phyloP scores from a whole-genome alignment of 2,329 filamentous ascomycete genomes.

The Byssoonygena ceratinophila region DNA sequence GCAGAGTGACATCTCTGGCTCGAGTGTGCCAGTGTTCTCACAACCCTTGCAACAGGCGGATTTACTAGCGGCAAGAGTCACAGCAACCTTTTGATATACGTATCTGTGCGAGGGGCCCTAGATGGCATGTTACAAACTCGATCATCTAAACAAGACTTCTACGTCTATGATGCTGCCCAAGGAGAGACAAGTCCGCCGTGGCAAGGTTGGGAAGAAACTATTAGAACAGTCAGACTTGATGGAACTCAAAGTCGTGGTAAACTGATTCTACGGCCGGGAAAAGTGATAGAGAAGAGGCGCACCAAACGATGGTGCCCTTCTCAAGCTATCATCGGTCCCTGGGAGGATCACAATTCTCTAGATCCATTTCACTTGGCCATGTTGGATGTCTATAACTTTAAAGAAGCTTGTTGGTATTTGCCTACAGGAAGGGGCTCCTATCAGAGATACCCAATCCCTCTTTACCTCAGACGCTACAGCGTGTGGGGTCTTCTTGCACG shows the following conservation, averaged over 20 bases:
- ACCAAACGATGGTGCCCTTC: not conserved
- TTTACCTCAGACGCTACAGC: not conserved
- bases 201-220: no score
- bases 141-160: not conserved
- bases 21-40: not conserved
- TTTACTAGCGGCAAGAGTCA: not conserved
- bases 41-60: not conserved
- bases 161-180: no score
- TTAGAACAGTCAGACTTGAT: no score
- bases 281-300: no score
- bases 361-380: not conserved
- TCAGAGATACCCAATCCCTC: not conserved
- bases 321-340: not conserved
- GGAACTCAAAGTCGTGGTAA: no score
- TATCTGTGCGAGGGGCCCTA: not conserved
- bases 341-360: not conserved
- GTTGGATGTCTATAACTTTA: not conserved
- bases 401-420: constrained; percentile 7
- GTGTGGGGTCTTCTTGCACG: not conserved
- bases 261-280: no score
- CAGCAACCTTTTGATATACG: not conserved
- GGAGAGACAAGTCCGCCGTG: no score
- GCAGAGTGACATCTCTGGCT: not conserved
- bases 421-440: not conserved
- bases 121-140: not conserved